Evolutionary conservation across 1,139 yeast species (phyloP).

Genomic region (Yamadazyma triangularis): DNA sequence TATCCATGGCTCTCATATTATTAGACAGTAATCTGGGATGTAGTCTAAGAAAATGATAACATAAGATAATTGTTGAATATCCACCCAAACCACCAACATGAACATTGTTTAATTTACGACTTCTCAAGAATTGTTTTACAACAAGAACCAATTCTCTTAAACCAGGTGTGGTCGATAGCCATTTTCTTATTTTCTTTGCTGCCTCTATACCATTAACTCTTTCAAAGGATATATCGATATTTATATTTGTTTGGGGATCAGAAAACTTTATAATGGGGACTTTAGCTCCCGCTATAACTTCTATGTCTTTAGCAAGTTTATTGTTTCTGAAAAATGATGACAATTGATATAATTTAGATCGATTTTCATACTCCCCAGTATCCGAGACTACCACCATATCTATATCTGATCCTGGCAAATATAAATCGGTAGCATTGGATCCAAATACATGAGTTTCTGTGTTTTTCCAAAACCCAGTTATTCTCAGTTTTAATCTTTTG

Average conservation of each 20-base stretch:
- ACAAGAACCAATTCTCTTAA: conserved; percentile 79
- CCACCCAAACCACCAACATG: conserved; percentile 97
- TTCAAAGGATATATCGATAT: conserved; percentile 90
- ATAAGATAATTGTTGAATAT: conserved; percentile 83
- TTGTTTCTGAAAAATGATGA: conserved; percentile 64
- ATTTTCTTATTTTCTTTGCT: conserved; percentile 70
- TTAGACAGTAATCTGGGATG: conserved; percentile 77
- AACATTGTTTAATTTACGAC: conserved; percentile 82
- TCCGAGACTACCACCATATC: conserved; percentile 84
- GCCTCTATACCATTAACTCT: conserved; percentile 83
- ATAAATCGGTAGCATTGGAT: conserved; percentile 90
- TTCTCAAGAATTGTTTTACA: conserved; percentile 79
- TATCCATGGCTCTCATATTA: conserved; percentile 64
- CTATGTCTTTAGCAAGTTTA: conserved; percentile 67
- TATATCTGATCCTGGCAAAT: conserved; percentile 93
- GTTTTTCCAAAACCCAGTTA: conserved; percentile 68
- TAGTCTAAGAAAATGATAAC: conserved; percentile 71
- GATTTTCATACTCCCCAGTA: conserved; percentile 60
- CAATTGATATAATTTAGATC: conserved; percentile 67
- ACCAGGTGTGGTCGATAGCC: conserved; percentile 77
- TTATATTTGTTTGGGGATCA: conserved; percentile 67
- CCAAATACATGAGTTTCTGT: conserved; percentile 89
- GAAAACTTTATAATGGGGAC: conserved; percentile 95
- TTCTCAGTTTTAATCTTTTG: conserved; percentile 51
- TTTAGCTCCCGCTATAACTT: conserved; percentile 86